These are phyloP conservation scores for Cyberlindnera euphorbiae DNA, from an alignment of 805 yeast genomes.

Conservation along the genomic window DNA sequence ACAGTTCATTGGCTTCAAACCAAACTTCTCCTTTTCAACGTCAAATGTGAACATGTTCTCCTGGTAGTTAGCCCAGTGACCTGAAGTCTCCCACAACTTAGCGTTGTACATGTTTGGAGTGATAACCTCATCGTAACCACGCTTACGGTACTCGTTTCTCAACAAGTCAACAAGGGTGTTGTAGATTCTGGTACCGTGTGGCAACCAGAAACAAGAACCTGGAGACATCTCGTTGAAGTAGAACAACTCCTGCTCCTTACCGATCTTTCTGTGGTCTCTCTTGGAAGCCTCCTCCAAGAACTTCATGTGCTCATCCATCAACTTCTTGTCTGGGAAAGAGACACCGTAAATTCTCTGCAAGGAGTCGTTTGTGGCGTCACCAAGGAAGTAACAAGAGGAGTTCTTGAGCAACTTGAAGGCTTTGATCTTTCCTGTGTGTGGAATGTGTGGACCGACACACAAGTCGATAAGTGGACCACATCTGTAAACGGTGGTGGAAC, in stretches of 20 bases:
- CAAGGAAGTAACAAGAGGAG: conserved; percentile 93
- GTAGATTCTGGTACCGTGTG: conserved; percentile 98
- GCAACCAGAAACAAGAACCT: conserved; percentile 98
- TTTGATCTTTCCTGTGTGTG: conserved; percentile 95
- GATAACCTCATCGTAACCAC: conserved; percentile 97
- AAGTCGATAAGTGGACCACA: conserved; percentile 96
- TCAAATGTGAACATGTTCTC: conserved; percentile 97
- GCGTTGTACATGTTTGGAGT: conserved; percentile 99
- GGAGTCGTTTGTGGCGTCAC: conserved; percentile 89
- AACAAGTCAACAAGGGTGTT: conserved; percentile 76
- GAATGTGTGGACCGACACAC: conserved; percentile 97
- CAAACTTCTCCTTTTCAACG: conserved; percentile 92
- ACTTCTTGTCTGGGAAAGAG: conserved; percentile 96
- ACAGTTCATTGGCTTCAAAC: conserved; percentile 92
- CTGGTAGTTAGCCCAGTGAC: conserved; percentile 97
- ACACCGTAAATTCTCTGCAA: conserved; percentile 97
- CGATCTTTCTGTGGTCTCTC: conserved; percentile 95
- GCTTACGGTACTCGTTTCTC: conserved; percentile 78
- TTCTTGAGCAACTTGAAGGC: conserved; percentile 90
- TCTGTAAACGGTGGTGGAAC: conserved; percentile 93
- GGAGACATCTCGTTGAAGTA: conserved; percentile 96
- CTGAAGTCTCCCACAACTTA: conserved; percentile 97
- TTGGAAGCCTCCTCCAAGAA: conserved; percentile 93
- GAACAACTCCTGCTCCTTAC: conserved; percentile 93
- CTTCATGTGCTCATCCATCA: conserved; percentile 90